Percentiles rank a stretch among this genome's conserved stretches.
Evolutionary conservation across 257 asterid genomes (phyloP).

Genomic region (Leptodermis oblonga): DNA sequence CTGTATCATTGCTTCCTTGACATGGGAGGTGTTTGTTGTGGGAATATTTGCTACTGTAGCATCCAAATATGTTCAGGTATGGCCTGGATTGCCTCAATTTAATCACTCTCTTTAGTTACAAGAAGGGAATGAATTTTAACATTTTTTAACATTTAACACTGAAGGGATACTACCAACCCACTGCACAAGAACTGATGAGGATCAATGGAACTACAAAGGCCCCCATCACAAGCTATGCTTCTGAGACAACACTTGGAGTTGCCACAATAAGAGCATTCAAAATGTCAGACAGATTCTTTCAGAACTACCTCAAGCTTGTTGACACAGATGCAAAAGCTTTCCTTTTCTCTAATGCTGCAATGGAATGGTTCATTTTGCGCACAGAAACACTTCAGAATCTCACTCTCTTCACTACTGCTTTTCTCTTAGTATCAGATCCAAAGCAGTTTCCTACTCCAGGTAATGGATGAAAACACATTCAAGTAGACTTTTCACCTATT

Average conservation of each 20-base stretch:
- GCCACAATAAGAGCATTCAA: conserved; percentile 63
- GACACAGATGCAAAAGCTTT: conserved; percentile 68
- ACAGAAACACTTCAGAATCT: conserved; percentile 69
- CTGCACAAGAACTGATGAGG: conserved; percentile 76
- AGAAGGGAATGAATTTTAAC: too few relatives aligned
- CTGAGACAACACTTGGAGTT: conserved; percentile 77
- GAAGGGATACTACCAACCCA: conserved; percentile 72
- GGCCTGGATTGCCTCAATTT: too few relatives aligned
- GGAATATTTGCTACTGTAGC: conserved; percentile 52
- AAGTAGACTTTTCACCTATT: too few relatives aligned
- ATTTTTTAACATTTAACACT: too few relatives aligned
- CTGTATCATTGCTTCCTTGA: conserved; percentile 53
- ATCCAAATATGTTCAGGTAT: conserved; percentile 72
- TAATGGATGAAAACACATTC: too few relatives aligned
- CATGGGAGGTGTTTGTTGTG: conserved; percentile 79
- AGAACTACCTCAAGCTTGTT: conserved; percentile 51
- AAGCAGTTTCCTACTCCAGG: conserved; percentile 52
- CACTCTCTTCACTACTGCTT: conserved; percentile 57
- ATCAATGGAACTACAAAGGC: too few relatives aligned
- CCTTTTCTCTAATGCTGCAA: conserved; percentile 53
- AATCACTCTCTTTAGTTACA: too few relatives aligned
- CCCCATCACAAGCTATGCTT: conserved; percentile 63
- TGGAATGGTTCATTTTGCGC: conserved; percentile 71
- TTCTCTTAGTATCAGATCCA: conserved; percentile 45
- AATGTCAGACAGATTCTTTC: conserved; percentile 44